Evolutionary conservation across 768 basidiomycete species (phyloP).

Genomic region (Naganishia antarctica): DNA sequence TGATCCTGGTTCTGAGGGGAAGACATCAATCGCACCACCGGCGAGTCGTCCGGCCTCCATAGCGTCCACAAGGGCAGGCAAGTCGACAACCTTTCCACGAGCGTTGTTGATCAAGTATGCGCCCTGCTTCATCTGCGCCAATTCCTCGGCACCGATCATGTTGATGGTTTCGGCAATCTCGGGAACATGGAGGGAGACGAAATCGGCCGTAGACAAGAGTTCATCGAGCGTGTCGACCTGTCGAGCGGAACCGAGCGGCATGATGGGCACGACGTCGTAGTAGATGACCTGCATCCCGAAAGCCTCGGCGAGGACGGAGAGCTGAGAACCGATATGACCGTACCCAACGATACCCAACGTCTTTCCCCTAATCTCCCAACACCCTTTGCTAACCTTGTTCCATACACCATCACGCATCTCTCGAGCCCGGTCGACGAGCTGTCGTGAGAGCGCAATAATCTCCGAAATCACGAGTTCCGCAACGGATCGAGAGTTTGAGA

Average conservation of each 20-base stretch:
- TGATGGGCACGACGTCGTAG: constrained; percentile 90
- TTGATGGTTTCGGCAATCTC: constrained; percentile 93
- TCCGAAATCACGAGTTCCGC: constrained; percentile 96
- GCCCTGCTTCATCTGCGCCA: constrained; percentile 89
- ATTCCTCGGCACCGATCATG: constrained; percentile 73
- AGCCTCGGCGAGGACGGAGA: constrained; percentile 92
- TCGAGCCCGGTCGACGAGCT: constrained; percentile 77
- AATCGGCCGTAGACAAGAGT: constrained; percentile 76
- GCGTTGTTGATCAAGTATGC: constrained; percentile 97
- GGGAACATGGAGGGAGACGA: constrained; percentile 92
- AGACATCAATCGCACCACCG: constrained; percentile 89
- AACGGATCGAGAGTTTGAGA: constrained; percentile 93
- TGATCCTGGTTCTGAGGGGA: constrained; percentile 82
- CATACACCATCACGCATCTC: constrained; percentile 87
- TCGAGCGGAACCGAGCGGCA: constrained; percentile 90
- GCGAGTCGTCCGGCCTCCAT: constrained; percentile 82
- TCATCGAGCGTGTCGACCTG: constrained; percentile 75
- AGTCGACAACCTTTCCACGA: constrained; percentile 89
- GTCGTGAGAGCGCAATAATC: constrained; percentile 86
- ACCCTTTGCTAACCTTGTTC: constrained; percentile 98
- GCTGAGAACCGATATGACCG: constrained; percentile 95
- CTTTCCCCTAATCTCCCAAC: constrained; percentile 98
- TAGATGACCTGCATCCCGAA: constrained; percentile 94
- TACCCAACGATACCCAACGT: constrained; percentile 97
- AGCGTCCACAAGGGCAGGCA: constrained; percentile 77